A percentile compares a stretch with the other conserved stretches of the same genome.
Conservation (phyloP, 148 eudicot genomes). For the Nepenthes gracilis region DNA sequence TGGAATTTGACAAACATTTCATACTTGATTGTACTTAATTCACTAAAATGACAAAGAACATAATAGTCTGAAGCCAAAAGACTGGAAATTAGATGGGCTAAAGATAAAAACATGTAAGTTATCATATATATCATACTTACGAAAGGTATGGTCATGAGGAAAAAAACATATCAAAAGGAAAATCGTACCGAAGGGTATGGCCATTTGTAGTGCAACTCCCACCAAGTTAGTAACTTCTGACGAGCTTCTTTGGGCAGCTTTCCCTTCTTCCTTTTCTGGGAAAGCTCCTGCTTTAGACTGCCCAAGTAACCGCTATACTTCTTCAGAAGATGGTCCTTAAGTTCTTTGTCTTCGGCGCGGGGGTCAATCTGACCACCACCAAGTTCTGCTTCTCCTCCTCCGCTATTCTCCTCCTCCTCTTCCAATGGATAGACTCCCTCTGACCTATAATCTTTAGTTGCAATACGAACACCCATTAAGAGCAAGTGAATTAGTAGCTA, state of each 20-base stretch:
- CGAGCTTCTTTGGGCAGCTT: conserved; percentile 63
- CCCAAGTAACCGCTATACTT: conserved; percentile 89
- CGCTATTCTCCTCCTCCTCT: conserved; percentile 82
- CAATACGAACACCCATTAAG: too few species aligned
- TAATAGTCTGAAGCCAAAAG: too few species aligned
- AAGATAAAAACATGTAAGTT: neutral
- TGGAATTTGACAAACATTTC: too few species aligned
- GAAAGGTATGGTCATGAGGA: conserved; percentile 12
- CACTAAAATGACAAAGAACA: too few species aligned
- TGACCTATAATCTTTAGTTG: conserved; percentile 47
- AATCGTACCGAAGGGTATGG: conserved; percentile 58
- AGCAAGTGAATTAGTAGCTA: too few species aligned
- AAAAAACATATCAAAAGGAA: neutral
- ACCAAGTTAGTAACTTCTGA: conserved; percentile 58
- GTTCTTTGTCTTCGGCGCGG: conserved; percentile 80
- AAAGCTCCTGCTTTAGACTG: conserved; percentile 83
- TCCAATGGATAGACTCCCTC: conserved; percentile 75
- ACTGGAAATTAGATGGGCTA: neutral
- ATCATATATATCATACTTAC: neutral
- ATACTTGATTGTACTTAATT: too few species aligned
- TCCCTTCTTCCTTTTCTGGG: conserved; percentile 72
- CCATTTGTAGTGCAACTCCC: conserved; percentile 76
- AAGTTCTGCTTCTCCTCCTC: conserved; percentile 69
- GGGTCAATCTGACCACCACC: conserved; percentile 58
- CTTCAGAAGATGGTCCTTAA: conserved; percentile 71